Evolutionary conservation across 129 eudicot genomes (phyloP).

Genomic region (Calendula officinalis): DNA sequence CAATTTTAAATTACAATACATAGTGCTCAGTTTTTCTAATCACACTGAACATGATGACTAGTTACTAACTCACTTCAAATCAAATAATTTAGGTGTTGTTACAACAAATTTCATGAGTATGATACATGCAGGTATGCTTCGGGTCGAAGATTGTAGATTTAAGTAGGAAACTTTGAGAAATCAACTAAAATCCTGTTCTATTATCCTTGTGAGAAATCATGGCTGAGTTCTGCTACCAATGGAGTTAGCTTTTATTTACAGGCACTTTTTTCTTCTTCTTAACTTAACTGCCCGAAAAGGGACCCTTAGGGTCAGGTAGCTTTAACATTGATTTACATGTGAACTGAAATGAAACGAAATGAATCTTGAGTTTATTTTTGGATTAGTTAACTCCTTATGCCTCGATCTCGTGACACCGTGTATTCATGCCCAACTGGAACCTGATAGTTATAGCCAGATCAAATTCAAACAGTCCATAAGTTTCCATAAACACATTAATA

Average conservation of each 20-base stretch:
- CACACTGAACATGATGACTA: background rate
- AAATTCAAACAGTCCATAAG: background rate
- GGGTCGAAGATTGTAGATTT: constrained; percentile 3
- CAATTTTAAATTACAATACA: background rate
- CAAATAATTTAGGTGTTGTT: background rate
- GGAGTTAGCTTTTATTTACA: constrained; percentile 2
- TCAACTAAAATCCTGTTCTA: constrained; percentile 9
- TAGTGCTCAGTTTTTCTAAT: background rate
- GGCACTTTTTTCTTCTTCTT: background rate
- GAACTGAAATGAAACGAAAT: background rate
- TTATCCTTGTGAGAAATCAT: constrained; percentile 18
- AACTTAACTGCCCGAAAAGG: constrained; percentile 2
- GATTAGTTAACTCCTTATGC: background rate
- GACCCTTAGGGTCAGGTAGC: constrained; percentile 6
- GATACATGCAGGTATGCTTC: constrained; percentile 22
- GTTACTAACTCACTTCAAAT: background rate
- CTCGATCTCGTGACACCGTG: background rate
- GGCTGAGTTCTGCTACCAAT: constrained; percentile 12
- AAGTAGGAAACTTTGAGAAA: background rate
- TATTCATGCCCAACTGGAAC: background rate
- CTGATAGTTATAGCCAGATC: background rate
- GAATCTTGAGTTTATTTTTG: constrained; percentile 2
- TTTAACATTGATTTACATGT: constrained; percentile 2
- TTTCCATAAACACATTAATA: background rate
- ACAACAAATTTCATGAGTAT: background rate